These are phyloP conservation scores for Sisymbrium irio DNA, from an alignment of 345 rosid genomes.

Conservation along the genomic window DNA sequence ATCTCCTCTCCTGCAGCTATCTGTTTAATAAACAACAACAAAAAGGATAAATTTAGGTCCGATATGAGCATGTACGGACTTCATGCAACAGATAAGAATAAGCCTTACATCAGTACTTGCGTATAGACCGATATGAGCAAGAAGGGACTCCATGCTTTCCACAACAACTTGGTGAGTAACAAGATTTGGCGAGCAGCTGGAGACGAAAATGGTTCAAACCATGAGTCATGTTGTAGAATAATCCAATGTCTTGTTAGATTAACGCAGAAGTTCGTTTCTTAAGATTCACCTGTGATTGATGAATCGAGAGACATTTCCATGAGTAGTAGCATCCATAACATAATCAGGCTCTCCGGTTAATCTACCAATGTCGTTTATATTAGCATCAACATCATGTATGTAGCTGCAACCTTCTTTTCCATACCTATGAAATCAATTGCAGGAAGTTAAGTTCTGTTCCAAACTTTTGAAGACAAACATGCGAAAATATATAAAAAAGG, in stretches of 20 bases:
- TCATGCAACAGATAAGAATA: slow-evolving; percentile 80
- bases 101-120: slow-evolving; percentile 86
- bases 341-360: slow-evolving; percentile 53
- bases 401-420: slow-evolving; percentile 57
- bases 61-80: slow-evolving; percentile 66
- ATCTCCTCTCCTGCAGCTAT: slow-evolving; percentile 91
- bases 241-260: neutral
- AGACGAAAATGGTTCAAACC: slow-evolving; percentile 16
- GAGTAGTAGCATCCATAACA: slow-evolving; percentile 73
- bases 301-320: slow-evolving; percentile 85
- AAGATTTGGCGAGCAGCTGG: slow-evolving; percentile 91
- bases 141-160: slow-evolving; percentile 81
- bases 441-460: neutral
- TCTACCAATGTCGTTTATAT: slow-evolving; percentile 80
- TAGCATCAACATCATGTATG: slow-evolving; percentile 61
- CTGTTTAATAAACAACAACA: slow-evolving; percentile 46
- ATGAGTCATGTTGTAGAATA: neutral
- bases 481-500: neutral
- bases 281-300: slow-evolving; percentile 82
- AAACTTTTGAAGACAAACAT: neutral
- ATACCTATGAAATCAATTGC: slow-evolving; percentile 47
- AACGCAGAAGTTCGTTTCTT: neutral
- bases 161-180: slow-evolving; percentile 76
- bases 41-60: slow-evolving; percentile 22
- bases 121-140: slow-evolving; percentile 82